Evolutionary conservation across 1,284 basidiomycete species (phyloP).

Genomic region (Irpex sp.): DNA sequence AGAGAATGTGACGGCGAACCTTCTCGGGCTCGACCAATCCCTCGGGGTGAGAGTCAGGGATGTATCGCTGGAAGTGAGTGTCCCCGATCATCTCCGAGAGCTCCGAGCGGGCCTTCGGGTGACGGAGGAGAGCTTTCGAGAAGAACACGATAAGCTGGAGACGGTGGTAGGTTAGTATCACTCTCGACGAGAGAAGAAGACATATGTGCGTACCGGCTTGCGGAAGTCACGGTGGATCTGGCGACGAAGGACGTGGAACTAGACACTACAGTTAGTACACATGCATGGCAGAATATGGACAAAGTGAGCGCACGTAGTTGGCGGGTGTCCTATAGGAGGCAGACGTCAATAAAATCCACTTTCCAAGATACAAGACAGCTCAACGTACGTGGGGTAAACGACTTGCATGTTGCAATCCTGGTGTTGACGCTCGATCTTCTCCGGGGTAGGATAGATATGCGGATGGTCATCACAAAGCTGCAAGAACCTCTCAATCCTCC

Average conservation of each 20-base stretch:
- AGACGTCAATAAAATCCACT: slow-evolving; percentile 13
- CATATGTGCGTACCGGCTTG: slow-evolving; percentile 65
- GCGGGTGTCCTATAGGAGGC: slow-evolving; percentile 66
- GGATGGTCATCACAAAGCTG: slow-evolving; percentile 99
- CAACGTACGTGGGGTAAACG: slow-evolving; percentile 95
- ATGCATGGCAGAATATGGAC: not conserved
- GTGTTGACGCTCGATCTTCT: slow-evolving; percentile 93
- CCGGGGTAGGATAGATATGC: slow-evolving; percentile 79
- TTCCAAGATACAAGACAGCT: no score
- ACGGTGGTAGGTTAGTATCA: slow-evolving; percentile 2
- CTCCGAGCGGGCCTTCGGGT: slow-evolving; percentile 86
- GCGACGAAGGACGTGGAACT: slow-evolving; percentile 94
- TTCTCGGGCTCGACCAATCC: slow-evolving; percentile 79
- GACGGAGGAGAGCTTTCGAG: slow-evolving; percentile 93
- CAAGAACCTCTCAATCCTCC: slow-evolving; percentile 94
- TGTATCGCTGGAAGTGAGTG: slow-evolving; percentile 89
- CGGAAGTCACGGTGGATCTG: slow-evolving; percentile 97
- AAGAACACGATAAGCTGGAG: slow-evolving; percentile 87
- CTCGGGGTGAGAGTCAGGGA: slow-evolving; percentile 79
- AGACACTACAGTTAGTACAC: slow-evolving; percentile 13
- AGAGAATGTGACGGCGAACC: slow-evolving; percentile 90
- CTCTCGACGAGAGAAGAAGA: not conserved
- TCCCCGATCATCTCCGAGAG: slow-evolving; percentile 89
- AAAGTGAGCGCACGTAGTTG: slow-evolving; percentile 66
- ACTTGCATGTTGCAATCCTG: slow-evolving; percentile 99